A percentile compares a stretch with the other conserved stretches of the same genome.
phyloP scores from a whole-genome alignment of 2,329 filamentous ascomycete species.

The Penicillium sp. region DNA sequence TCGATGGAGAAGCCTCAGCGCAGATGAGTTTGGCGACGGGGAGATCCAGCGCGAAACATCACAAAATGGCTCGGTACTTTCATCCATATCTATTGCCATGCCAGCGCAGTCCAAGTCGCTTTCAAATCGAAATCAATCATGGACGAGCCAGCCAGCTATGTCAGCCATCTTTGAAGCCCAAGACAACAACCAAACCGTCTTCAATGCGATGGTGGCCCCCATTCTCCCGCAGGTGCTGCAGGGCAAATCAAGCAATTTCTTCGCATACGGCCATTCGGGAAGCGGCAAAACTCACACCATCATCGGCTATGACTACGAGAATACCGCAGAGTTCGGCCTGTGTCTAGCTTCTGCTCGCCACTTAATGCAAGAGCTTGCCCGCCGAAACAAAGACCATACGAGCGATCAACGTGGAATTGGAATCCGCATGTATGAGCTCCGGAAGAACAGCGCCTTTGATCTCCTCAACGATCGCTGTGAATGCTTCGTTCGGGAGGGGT shows the following conservation, averaged over 20 bases:
- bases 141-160: not conserved
- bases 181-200: not conserved
- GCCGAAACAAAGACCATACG: not conserved
- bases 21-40: not conserved
- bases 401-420: not conserved
- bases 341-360: not conserved
- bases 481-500: not conserved
- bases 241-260: conserved; percentile 47
- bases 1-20: not conserved
- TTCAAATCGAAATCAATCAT: conserved; percentile 1
- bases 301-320: conserved; percentile 49
- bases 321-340: conserved; percentile 17
- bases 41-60: not conserved
- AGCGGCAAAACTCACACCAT: conserved; percentile 50
- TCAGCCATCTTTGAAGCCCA: not conserved
- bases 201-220: not conserved
- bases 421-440: not conserved
- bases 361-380: not conserved
- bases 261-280: conserved; percentile 51
- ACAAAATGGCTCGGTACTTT: not conserved
- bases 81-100: not conserved
- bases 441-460: conserved; percentile 1
- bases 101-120: not conserved
- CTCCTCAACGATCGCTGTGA: not conserved
- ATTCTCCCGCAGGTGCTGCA: conserved; percentile 31